These are phyloP conservation scores for Exophiala viscosa DNA, from an alignment of 2,329 filamentous ascomycete genomes.

Conservation along the genomic window DNA sequence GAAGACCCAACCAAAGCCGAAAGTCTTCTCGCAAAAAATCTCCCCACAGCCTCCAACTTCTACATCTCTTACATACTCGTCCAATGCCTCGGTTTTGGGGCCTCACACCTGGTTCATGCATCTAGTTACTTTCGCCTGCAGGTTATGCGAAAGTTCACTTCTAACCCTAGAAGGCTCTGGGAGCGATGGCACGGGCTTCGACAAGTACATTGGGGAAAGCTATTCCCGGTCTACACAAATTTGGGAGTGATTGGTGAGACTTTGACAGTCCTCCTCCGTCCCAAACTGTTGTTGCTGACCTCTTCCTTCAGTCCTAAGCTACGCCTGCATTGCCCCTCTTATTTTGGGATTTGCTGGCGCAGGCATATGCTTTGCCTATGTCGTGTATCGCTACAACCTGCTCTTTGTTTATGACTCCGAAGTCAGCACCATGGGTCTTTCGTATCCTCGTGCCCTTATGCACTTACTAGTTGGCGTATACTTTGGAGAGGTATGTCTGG, in stretches of 20 bases:
- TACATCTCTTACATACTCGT: slow-evolving; percentile 97
- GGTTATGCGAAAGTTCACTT: slow-evolving; percentile 18
- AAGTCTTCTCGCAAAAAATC: slow-evolving; percentile 63
- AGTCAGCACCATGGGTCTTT: slow-evolving; percentile 81
- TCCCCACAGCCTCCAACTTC: slow-evolving; percentile 90
- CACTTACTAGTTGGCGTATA: slow-evolving; percentile 83
- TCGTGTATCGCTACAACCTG: slow-evolving; percentile 86
- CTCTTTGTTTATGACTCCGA: slow-evolving; percentile 78
- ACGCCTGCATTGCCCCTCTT: slow-evolving; percentile 81
- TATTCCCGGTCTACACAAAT: slow-evolving; percentile 76
- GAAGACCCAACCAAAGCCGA: slow-evolving; percentile 62
- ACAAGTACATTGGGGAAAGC: slow-evolving; percentile 75
- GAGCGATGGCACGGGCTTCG: slow-evolving; percentile 68
- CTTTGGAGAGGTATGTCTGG: slow-evolving; percentile 75
- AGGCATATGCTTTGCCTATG: slow-evolving; percentile 74
- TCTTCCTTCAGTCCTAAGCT: slow-evolving; percentile 65
- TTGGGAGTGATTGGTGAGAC: slow-evolving; percentile 64
- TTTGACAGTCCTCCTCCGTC: neutral
- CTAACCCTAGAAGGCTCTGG: slow-evolving; percentile 73
- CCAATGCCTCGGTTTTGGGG: slow-evolving; percentile 66
- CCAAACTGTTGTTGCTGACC: neutral
- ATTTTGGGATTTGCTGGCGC: slow-evolving; percentile 76
- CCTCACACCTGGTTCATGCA: slow-evolving; percentile 39
- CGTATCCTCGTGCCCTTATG: slow-evolving; percentile 83
- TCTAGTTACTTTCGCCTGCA: slow-evolving; percentile 52